Conservation (phyloP, 2,329 filamentous ascomycete genomes). For the Colletotrichum plurivorum region DNA sequence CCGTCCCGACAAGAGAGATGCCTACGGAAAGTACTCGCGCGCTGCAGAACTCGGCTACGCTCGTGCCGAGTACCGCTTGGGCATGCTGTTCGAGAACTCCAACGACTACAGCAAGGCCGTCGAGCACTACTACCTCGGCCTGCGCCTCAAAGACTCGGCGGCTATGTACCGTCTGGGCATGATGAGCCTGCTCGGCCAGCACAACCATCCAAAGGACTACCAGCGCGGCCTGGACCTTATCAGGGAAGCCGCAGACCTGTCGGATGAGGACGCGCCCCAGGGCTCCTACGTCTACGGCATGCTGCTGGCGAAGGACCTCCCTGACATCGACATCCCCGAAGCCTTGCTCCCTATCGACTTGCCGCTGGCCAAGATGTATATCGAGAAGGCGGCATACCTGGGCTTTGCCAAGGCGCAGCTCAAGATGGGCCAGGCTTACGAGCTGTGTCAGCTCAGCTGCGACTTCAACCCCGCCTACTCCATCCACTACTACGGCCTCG, state of each 20-base stretch:
- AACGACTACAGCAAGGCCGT: conserved; percentile 94
- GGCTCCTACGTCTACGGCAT: conserved; percentile 97
- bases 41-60: conserved; percentile 90
- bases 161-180: conserved; percentile 91
- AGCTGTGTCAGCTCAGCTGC: conserved; percentile 92
- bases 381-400: conserved; percentile 96
- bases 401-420: conserved; percentile 97
- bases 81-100: conserved; percentile 97
- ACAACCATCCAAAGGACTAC: conserved; percentile 89
- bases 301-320: conserved; percentile 90
- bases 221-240: conserved; percentile 85
- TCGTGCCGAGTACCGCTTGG: conserved; percentile 94
- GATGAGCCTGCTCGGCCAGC: conserved; percentile 96
- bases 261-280: conserved; percentile 96
- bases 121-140: conserved; percentile 88
- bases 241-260: conserved; percentile 83
- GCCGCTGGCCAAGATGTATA: conserved; percentile 83
- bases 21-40: conserved; percentile 86
- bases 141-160: conserved; percentile 86
- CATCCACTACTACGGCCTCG: conserved; percentile 94
- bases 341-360: conserved; percentile 79
- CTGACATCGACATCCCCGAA: conserved; percentile 87
- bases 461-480: conserved; percentile 95
- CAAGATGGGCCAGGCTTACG: conserved; percentile 97
- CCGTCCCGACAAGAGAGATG: conserved; percentile 93